These are phyloP conservation scores for Blastomyces gilchristii DNA, from an alignment of 2,329 filamentous ascomycete species.

Conservation along the genomic window DNA sequence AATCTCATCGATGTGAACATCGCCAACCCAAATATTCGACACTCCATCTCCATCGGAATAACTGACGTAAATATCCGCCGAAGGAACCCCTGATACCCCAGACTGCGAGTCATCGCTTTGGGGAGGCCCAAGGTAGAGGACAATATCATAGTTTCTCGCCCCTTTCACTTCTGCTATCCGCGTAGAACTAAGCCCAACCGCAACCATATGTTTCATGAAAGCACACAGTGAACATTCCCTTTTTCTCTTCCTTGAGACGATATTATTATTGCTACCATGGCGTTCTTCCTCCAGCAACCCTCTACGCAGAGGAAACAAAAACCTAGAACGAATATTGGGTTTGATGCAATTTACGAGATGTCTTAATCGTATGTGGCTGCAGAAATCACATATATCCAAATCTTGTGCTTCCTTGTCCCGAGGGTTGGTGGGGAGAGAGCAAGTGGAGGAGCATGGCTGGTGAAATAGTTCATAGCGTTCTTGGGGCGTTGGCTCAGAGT, in stretches of 20 bases:
- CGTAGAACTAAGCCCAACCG: neutral
- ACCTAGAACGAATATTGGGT: neutral
- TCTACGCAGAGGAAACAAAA: neutral
- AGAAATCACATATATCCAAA: neutral
- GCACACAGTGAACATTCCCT: neutral
- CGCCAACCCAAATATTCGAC: constrained; percentile 4
- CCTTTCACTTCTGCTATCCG: neutral
- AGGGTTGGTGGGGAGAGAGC: neutral
- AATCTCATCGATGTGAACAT: neutral
- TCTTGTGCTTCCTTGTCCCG: neutral
- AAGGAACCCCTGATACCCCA: neutral
- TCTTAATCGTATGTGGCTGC: neutral
- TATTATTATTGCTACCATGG: neutral
- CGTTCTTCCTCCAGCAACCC: neutral
- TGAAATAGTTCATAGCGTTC: constrained; percentile 1
- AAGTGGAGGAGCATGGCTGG: neutral
- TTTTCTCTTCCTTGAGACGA: neutral
- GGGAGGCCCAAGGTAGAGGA: neutral
- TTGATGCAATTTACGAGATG: constrained; percentile 1
- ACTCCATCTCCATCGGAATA: neutral
- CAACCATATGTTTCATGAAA: neutral
- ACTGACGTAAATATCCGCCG: constrained; percentile 3
- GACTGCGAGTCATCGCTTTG: neutral
- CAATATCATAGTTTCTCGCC: neutral
- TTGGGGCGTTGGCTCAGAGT: neutral